These are phyloP conservation scores for Hypomyces perniciosus DNA, from an alignment of 2,329 filamentous ascomycete species.

Conservation along the genomic window DNA sequence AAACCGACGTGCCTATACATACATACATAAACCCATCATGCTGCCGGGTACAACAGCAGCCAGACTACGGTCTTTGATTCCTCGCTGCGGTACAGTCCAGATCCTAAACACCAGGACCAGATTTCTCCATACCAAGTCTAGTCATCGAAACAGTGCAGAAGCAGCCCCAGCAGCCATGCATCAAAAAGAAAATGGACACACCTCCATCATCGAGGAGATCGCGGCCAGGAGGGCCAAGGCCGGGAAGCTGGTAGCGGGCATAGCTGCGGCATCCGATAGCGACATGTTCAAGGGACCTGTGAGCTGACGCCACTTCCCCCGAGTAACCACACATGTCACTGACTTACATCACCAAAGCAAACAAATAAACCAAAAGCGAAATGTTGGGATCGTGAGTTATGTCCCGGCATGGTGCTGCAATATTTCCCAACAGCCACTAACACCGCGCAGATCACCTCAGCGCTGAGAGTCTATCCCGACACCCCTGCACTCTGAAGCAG, in stretches of 20 bases:
- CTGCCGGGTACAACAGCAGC: slow-evolving; percentile 17
- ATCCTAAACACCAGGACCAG: slow-evolving; percentile 1
- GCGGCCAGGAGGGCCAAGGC: slow-evolving; percentile 53
- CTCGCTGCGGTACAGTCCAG: slow-evolving; percentile 6
- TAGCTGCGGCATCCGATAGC: slow-evolving; percentile 71
- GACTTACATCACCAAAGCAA: slow-evolving; percentile 20
- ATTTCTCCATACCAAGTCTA: slow-evolving; percentile 16
- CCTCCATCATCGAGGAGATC: slow-evolving; percentile 26
- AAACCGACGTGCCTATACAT: background rate
- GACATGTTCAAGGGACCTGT: slow-evolving; percentile 78
- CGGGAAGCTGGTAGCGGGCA: slow-evolving; percentile 66
- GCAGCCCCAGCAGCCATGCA: slow-evolving; percentile 21
- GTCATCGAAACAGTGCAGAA: slow-evolving; percentile 19
- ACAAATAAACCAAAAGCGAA: slow-evolving; percentile 67
- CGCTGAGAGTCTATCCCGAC: slow-evolving; percentile 52
- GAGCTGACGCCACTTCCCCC: slow-evolving; percentile 22
- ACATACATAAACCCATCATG: slow-evolving; percentile 15
- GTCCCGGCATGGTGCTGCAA: background rate
- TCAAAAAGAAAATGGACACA: slow-evolving; percentile 15
- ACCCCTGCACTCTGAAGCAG: slow-evolving; percentile 71
- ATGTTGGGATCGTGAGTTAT: slow-evolving; percentile 72
- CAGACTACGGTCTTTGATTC: slow-evolving; percentile 12
- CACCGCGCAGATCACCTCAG: slow-evolving; percentile 48
- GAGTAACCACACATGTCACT: background rate
- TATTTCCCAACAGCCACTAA: background rate